Base-by-base conservation (phyloP, 2,329 filamentous ascomycete genomes). In the Pyricularia sp. region DNA sequence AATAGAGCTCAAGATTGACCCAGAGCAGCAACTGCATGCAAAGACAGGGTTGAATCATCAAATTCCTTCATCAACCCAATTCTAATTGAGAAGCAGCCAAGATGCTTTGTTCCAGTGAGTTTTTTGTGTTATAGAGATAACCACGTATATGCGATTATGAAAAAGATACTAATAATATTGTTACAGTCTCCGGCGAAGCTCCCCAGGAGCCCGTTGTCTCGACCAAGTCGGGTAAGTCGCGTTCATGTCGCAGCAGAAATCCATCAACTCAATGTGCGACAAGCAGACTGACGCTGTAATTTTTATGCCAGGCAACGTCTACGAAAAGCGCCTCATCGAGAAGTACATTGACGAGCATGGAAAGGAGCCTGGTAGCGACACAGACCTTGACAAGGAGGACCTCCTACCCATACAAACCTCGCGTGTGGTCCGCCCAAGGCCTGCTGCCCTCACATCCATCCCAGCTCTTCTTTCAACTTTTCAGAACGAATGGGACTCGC, bases 401-500 rank as follows among this genome's bases (percentile, higher is more conserved):
- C 87, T 99, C 70, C 85, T 99, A 75, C 90, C 93, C 72, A 86
- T 99, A 79, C 93, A 95, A 82, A 89, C 92, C 70, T 86, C 91
- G 73, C 90, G 91, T 80, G 86, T 93, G 74, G 92, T 97, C 71
- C 91, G 92, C 74, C 94, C 95, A 67, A 88, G 95, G 76, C 94
- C 95, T 70, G 94, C 95, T 36, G 94, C 93, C 42, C 88, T 98
- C 75, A 98, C 95, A 68, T 99, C 95, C 55, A 97, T 99, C 76
- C 95, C 95, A 26, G 93, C 95, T 23, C 87, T 99, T 69, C 90
- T 99, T 69, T 91, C 92, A 66, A 91, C 94, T 58, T 98, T 99
- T 79, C 95, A 99, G 79, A 97, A 97, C 79, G 95, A 99, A 84
- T 99, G 95, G 95, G 95, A 99, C 78, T 90, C 94, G 10, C 82